Evolutionary conservation across 495 filamentous ascomycete species (phyloP), one percentile per base, ranked within the genome.

Genomic region (Clohesyomyces aquaticus): DNA sequence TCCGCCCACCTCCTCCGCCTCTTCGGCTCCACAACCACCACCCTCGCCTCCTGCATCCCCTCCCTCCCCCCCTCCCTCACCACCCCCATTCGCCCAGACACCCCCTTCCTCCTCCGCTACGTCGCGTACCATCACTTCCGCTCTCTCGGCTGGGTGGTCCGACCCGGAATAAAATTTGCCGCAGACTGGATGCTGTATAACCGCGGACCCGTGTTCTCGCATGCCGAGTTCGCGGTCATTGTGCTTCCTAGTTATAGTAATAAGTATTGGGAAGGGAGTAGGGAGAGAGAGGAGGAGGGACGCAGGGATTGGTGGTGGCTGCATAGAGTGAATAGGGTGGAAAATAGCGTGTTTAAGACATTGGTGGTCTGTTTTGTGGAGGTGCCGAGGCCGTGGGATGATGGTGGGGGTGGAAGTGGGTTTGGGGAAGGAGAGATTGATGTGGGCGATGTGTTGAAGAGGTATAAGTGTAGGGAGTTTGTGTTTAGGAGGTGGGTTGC

Each of bases 81-180:
- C 27, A 6, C 16, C 22, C 25, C 73, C 84, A 23, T 76, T 80
- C 55, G 83, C 87, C 65, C 65, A 0, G 89, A 96, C 76, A 90
- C 95, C 67, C 84, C 88, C 0, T 98, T 99, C 76, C 78, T 96
- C 46, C 71, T 94, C 22, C 86, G 88, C 32, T 99, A 98, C 72
- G 84, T 85, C 28, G 89, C 88, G 14, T 99, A 96, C 71, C 94
- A 99, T 70, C 94, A 99, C 74, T 99, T 94, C 77, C 90, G 94
- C 23, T 95, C 92, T 6, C 82, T 98, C 0, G 94, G 94, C 48
- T 99, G 94, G 94, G 90, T 96, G n/a, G 86, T 93, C 0, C 88
- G 95, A 18, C 85, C 89, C 23, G 94, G 95, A 42, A 85, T 96
- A 68, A 99, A 99, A 74, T 99, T 99, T 71, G 90, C 87, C 56